Conservation (phyloP, 768 basidiomycete genomes). For the Lactifluus volemus region DNA sequence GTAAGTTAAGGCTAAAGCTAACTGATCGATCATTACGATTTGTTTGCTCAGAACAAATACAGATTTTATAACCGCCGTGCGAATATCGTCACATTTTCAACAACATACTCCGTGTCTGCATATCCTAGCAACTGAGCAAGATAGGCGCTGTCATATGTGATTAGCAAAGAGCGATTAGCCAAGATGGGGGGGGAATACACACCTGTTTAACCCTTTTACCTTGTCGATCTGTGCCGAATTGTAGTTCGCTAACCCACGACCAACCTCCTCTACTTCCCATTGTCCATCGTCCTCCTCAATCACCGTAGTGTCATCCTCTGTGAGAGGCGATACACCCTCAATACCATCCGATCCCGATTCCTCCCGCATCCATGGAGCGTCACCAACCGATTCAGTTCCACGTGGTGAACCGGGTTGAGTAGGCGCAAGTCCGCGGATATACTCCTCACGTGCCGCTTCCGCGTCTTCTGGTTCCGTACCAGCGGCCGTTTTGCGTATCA, state of each 20-base stretch:
- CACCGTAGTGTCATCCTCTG: slow-evolving; percentile 24
- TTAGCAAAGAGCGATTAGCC: slow-evolving; percentile 12
- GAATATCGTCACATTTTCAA: slow-evolving; percentile 86
- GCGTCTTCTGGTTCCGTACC: slow-evolving; percentile 19
- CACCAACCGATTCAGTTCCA: slow-evolving; percentile 30
- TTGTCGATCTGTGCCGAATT: slow-evolving; percentile 86
- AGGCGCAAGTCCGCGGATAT: slow-evolving; percentile 33
- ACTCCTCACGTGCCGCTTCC: slow-evolving; percentile 21
- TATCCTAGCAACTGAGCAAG: slow-evolving; percentile 81
- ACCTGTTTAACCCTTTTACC: slow-evolving; percentile 91
- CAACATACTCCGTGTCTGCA: slow-evolving; percentile 94
- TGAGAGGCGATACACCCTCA: slow-evolving; percentile 20
- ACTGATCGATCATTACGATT: neutral
- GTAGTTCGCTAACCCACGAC: slow-evolving; percentile 91
- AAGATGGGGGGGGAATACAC: neutral
- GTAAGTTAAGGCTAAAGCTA: neutral
- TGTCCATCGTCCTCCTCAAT: slow-evolving; percentile 29
- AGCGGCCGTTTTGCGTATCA: slow-evolving; percentile 38
- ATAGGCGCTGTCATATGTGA: slow-evolving; percentile 47
- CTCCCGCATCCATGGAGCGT: slow-evolving; percentile 19
- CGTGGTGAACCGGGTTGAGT: slow-evolving; percentile 51
- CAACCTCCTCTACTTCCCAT: slow-evolving; percentile 82
- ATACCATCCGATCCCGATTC: slow-evolving; percentile 16
- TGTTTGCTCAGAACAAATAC: slow-evolving; percentile 20
- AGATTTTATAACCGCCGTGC: slow-evolving; percentile 33